phyloP scores from a whole-genome alignment of 2,329 filamentous ascomycete genomes.

The Penicillium corylophilum region DNA sequence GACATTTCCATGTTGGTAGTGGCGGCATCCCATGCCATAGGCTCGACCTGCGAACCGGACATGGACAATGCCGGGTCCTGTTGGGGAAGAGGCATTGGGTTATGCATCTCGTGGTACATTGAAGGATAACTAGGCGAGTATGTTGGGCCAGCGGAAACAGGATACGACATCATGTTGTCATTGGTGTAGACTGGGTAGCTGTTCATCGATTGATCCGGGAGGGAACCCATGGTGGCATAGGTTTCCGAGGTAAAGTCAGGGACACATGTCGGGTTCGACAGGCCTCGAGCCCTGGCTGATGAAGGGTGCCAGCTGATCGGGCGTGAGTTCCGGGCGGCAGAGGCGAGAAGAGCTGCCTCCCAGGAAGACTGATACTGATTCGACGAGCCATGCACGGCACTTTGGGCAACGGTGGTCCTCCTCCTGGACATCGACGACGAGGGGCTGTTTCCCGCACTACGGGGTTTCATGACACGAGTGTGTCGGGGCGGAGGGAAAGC shows the following conservation, averaged over 20 bases:
- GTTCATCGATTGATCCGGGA: constrained; percentile 20
- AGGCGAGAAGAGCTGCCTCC: constrained; percentile 43
- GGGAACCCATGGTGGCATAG: constrained; percentile 17
- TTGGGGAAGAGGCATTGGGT: constrained; percentile 22
- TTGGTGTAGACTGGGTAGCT: constrained; percentile 16
- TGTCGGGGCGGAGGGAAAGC: constrained; percentile 54
- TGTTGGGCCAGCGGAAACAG: constrained; percentile 19
- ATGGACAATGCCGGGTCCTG: constrained; percentile 21
- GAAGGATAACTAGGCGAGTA: constrained; percentile 23
- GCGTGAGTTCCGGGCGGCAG: constrained; percentile 47
- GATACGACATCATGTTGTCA: constrained; percentile 25
- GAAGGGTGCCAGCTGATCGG: constrained; percentile 76
- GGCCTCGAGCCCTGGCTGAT: constrained; percentile 43
- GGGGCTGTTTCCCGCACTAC: constrained; percentile 68
- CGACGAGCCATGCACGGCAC: constrained; percentile 46
- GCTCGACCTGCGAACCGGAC: constrained; percentile 28
- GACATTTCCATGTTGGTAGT: constrained; percentile 17
- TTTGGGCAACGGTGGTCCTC: constrained; percentile 55
- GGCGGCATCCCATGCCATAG: constrained; percentile 26
- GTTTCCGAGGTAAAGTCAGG: constrained; percentile 20
- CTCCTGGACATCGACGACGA: constrained; percentile 50
- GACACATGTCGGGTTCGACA: constrained; percentile 24
- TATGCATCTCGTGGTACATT: constrained; percentile 20
- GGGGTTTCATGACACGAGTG: constrained; percentile 60
- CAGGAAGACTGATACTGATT: constrained; percentile 44